A percentile compares a stretch with the other conserved stretches of the same genome.
Conservation (phyloP, 1,139 yeast genomes). For the Protomyces inundatus region DNA sequence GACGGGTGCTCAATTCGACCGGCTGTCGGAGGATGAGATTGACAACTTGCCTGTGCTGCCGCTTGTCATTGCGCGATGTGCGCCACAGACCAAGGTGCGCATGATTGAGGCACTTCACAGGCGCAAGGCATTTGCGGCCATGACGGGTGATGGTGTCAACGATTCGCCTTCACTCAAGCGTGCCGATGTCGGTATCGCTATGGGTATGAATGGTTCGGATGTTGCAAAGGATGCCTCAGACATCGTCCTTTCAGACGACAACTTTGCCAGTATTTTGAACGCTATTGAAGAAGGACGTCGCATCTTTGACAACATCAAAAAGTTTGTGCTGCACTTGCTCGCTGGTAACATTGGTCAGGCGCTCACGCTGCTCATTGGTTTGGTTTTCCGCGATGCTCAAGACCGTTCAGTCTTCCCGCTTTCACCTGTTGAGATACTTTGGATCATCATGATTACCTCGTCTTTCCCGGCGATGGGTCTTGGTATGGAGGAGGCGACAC, state of each 20-base stretch:
- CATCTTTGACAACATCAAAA: conserved; percentile 75
- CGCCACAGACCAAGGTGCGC: conserved; percentile 78
- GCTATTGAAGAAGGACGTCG: conserved; percentile 81
- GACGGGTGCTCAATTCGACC: conserved; percentile 71
- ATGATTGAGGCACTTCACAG: conserved; percentile 80
- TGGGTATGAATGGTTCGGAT: conserved; percentile 77
- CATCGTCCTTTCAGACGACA: conserved; percentile 68
- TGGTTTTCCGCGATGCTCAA: conserved; percentile 58
- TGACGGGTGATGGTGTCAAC: conserved; percentile 87
- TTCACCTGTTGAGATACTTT: conserved; percentile 72
- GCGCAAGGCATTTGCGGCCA: conserved; percentile 63
- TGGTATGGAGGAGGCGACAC: conserved; percentile 63
- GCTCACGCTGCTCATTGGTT: conserved; percentile 61
- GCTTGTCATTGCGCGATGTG: conserved; percentile 75
- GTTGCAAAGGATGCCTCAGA: conserved; percentile 79
- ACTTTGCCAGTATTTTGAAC: conserved; percentile 68
- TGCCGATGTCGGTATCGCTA: conserved; percentile 83
- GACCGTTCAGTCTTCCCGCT: conserved; percentile 68
- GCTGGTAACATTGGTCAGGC: conserved; percentile 81
- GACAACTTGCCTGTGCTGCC: conserved; percentile 68
- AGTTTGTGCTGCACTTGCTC: conserved; percentile 71
- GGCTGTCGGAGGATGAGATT: conserved; percentile 55
- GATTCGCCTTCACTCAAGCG: conserved; percentile 76
- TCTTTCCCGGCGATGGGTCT: conserved; percentile 88
- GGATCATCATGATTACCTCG: conserved; percentile 74